A percentile compares a stretch with the other conserved stretches of the same genome.
phyloP scores from a whole-genome alignment of 257 asterid species.

The Salvia splendens region DNA sequence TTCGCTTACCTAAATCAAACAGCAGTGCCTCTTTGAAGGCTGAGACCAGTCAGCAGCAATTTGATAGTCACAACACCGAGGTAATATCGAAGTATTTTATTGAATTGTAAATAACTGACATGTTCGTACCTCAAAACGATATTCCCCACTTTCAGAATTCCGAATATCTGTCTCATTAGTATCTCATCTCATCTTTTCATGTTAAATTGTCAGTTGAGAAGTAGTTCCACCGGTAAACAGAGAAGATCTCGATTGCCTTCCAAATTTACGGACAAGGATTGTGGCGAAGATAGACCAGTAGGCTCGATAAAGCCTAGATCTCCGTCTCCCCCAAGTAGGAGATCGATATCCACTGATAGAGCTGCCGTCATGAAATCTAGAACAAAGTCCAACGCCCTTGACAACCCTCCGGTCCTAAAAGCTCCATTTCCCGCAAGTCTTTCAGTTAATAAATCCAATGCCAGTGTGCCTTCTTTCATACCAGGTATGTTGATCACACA shows the following conservation, averaged over 20 bases:
- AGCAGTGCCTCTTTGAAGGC: slow-evolving; percentile 50
- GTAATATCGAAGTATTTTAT: slow-evolving; percentile 40
- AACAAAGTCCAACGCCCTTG: slow-evolving; percentile 53
- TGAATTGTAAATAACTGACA: slow-evolving; percentile 2
- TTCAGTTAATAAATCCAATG: slow-evolving; percentile 50
- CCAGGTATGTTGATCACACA: slow-evolving; percentile 42
- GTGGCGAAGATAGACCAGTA: slow-evolving; percentile 50
- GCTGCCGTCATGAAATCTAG: slow-evolving; percentile 50
- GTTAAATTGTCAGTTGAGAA: slow-evolving; percentile 56
- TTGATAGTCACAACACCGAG: slow-evolving; percentile 57
- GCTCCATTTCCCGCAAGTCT: slow-evolving; percentile 70
- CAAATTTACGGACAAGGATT: slow-evolving; percentile 75
- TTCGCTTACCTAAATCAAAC: slow-evolving; percentile 54
- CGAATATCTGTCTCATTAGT: neutral
- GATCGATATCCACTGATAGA: slow-evolving; percentile 87
- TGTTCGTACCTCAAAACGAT: slow-evolving; percentile 18
- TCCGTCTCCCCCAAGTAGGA: slow-evolving; percentile 82
- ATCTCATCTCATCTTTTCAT: slow-evolving; percentile 29
- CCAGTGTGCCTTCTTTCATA: slow-evolving; percentile 42
- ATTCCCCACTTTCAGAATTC: neutral
- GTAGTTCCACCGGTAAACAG: slow-evolving; percentile 77
- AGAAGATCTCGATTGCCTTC: slow-evolving; percentile 67
- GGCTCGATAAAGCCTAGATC: slow-evolving; percentile 49
- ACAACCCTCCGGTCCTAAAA: slow-evolving; percentile 54
- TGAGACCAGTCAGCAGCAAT: slow-evolving; percentile 51